A percentile compares a stretch with the other conserved stretches of the same genome.
phyloP scores from a whole-genome alignment of 1,139 yeast species.

The Torulaspora pretoriensis region DNA sequence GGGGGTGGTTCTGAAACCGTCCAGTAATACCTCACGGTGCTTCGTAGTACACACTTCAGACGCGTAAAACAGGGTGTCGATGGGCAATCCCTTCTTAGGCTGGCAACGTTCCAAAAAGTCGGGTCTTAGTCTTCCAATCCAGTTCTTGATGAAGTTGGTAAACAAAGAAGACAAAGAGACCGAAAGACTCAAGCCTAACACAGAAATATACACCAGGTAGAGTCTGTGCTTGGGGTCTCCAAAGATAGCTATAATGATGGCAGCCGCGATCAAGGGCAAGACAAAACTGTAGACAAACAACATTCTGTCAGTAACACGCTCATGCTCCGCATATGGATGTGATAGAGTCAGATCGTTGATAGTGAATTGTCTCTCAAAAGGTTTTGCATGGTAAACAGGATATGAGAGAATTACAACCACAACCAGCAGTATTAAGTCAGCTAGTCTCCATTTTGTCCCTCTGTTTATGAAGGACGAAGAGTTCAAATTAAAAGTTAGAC shows the following conservation, averaged over 20 bases:
- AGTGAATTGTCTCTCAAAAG: constrained; percentile 69
- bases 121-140: constrained; percentile 74
- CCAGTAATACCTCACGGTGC: constrained; percentile 45
- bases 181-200: constrained; percentile 51
- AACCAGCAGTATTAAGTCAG: constrained; percentile 49
- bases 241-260: constrained; percentile 39
- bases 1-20: constrained; percentile 77
- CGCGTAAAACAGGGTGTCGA: constrained; percentile 47
- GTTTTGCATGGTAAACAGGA: constrained; percentile 46
- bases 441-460: constrained; percentile 50
- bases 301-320: constrained; percentile 49
- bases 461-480: constrained; percentile 8
- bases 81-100: constrained; percentile 48
- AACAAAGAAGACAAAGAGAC: constrained; percentile 51
- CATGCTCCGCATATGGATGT: constrained; percentile 67
- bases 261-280: constrained; percentile 39
- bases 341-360: constrained; percentile 54
- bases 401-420: constrained; percentile 44
- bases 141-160: constrained; percentile 65
- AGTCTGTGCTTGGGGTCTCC: constrained; percentile 42
- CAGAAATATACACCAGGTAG: constrained; percentile 47
- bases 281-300: constrained; percentile 41
- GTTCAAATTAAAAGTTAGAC: constrained; percentile 5
- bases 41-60: constrained; percentile 60
- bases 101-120: constrained; percentile 71